These are phyloP conservation scores for Kluyveromyces nonfermentans DNA, from an alignment of 805 yeast species.

Conservation along the genomic window DNA sequence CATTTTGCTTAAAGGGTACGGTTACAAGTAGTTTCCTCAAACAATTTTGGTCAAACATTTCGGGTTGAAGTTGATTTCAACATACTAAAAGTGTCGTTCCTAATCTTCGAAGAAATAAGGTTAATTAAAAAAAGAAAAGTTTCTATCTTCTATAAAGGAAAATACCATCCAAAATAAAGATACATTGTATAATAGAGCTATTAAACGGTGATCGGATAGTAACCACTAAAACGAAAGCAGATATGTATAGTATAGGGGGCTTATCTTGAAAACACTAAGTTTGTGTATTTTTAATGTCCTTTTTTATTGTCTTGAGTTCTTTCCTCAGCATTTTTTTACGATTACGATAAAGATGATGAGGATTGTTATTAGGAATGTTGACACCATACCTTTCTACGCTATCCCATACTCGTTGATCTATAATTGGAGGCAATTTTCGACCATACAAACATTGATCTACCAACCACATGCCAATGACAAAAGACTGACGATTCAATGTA, in stretches of 20 bases:
- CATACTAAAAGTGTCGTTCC: too few species aligned
- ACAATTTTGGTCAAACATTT: background rate
- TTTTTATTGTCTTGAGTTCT: constrained; percentile 21
- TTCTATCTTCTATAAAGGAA: too few species aligned
- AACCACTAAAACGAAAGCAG: too few species aligned
- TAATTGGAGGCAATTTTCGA: constrained; percentile 66
- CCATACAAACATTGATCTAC: constrained; percentile 96
- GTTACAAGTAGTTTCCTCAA: background rate
- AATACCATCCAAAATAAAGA: too few species aligned
- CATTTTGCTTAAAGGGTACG: constrained; percentile 13
- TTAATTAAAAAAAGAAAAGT: too few species aligned
- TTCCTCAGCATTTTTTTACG: constrained; percentile 18
- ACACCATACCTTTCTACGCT: constrained; percentile 42
- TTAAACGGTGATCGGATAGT: too few species aligned
- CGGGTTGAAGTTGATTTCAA: too few species aligned
- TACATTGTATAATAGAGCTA: too few species aligned
- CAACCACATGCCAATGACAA: constrained; percentile 95
- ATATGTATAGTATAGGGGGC: too few species aligned
- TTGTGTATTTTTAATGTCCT: constrained; percentile 4
- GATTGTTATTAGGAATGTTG: constrained; percentile 7
- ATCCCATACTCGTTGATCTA: constrained; percentile 69
- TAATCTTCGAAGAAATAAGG: too few species aligned
- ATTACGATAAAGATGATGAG: constrained; percentile 8
- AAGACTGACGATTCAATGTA: constrained; percentile 67
- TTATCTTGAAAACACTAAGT: background rate